Conservation (phyloP, 2,329 filamentous ascomycete species). For the Claviceps humidiphila region DNA sequence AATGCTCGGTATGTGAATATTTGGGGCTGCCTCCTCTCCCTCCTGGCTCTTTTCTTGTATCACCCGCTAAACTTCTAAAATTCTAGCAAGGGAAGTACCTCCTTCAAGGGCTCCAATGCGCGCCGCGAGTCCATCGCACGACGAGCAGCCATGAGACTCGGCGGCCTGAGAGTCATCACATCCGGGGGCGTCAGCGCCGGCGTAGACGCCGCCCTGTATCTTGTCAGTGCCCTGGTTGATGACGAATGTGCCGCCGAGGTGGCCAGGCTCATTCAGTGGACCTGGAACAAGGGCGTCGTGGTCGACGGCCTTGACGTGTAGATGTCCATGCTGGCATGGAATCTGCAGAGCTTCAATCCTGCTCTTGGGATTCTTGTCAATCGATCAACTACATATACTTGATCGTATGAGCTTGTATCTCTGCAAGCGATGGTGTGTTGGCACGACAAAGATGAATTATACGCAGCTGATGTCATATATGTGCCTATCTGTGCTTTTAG, state of each 20-base stretch:
- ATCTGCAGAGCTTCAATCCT: conserved; percentile 5
- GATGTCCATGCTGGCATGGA: conserved; percentile 14
- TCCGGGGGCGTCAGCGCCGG: conserved; percentile 67
- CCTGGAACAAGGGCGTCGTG: conserved; percentile 74
- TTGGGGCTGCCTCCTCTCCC: no score
- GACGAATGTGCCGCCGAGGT: conserved; percentile 65
- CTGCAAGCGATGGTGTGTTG: conserved; percentile 1
- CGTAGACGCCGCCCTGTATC: conserved; percentile 71
- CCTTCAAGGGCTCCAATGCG: conserved; percentile 59
- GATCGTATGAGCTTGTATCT: background rate
- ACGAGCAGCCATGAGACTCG: conserved; percentile 61
- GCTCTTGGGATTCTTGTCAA: background rate
- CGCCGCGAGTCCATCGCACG: conserved; percentile 71
- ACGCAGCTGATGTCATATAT: background rate
- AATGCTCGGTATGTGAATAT: conserved; percentile 40
- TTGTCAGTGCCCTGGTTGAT: conserved; percentile 71
- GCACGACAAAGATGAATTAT: background rate
- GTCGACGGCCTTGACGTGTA: conserved; percentile 76
- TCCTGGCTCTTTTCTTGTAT: no score
- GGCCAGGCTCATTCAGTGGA: conserved; percentile 64
- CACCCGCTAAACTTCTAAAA: no score
- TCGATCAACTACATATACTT: background rate
- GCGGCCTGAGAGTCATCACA: conserved; percentile 62
- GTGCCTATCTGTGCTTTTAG: background rate
- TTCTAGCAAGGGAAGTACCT: conserved; percentile 67